Conservation (phyloP, 805 yeast genomes). For the Myxozyma sirexii region DNA sequence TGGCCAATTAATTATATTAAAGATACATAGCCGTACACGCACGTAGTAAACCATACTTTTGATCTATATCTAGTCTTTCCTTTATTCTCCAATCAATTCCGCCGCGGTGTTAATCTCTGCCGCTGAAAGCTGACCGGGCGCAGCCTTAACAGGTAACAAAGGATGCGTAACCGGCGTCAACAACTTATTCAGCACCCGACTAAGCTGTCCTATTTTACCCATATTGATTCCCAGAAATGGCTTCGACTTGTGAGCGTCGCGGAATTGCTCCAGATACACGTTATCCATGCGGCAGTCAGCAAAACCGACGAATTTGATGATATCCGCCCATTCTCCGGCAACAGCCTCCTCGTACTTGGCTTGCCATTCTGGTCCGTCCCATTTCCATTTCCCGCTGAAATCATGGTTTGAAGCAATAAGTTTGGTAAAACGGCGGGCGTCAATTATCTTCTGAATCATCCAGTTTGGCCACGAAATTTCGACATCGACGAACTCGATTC, state of each 20-base stretch:
- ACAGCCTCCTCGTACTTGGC: conserved; percentile 68
- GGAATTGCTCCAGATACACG: conserved; percentile 68
- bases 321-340: conserved; percentile 53
- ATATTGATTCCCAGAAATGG: conserved; percentile 86
- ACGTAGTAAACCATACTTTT: neutral
- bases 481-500: conserved; percentile 78
- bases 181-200: conserved; percentile 72
- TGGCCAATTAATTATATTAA: too few relatives aligned
- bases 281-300: conserved; percentile 72
- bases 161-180: conserved; percentile 85
- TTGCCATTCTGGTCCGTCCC: conserved; percentile 77
- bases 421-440: conserved; percentile 61
- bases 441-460: conserved; percentile 55
- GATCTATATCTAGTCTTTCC: neutral
- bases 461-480: conserved; percentile 70
- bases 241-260: conserved; percentile 51
- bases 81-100: conserved; percentile 23
- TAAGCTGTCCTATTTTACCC: conserved; percentile 74
- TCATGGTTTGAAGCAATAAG: conserved; percentile 86
- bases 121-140: conserved; percentile 77
- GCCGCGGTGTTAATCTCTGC: conserved; percentile 51
- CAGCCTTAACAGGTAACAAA: conserved; percentile 67
- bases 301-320: conserved; percentile 80
- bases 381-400: conserved; percentile 59
- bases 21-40: neutral